Evolutionary conservation across 768 basidiomycete genomes (phyloP).

Genomic region (Leccinum subgranulosum): DNA sequence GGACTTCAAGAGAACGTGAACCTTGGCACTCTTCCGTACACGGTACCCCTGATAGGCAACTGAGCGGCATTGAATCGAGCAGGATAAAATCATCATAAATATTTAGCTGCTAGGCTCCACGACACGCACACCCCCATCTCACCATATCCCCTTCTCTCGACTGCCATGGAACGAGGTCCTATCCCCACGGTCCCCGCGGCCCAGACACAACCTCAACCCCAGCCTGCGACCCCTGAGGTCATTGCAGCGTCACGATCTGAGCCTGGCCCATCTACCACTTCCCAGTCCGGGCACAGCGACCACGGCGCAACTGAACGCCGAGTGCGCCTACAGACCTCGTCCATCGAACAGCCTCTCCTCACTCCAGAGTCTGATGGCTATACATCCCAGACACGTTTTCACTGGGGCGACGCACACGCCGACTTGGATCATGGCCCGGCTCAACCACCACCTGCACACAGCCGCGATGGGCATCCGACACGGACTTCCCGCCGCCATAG

Average conservation of each 20-base stretch:
- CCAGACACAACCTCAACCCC: neutral
- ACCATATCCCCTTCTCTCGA: neutral
- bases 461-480: constrained; percentile 12
- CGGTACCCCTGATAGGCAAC: neutral
- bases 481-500: constrained; percentile 13
- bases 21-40: neutral
- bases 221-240: neutral
- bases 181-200: neutral
- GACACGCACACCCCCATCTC: neutral
- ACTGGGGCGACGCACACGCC: neutral
- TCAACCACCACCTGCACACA: constrained; percentile 9
- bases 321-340: neutral
- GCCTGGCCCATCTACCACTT: neutral
- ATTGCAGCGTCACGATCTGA: neutral
- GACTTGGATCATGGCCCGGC: constrained; percentile 6
- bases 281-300: neutral
- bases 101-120: neutral
- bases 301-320: neutral
- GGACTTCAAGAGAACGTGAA: no score
- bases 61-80: neutral
- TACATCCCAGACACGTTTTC: neutral
- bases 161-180: neutral
- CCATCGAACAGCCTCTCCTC: constrained; percentile 10
- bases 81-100: neutral
- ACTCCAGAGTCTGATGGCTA: constrained; percentile 5